phyloP scores from a whole-genome alignment of 805 yeast genomes.

The Saccharomycopsis sp. region DNA sequence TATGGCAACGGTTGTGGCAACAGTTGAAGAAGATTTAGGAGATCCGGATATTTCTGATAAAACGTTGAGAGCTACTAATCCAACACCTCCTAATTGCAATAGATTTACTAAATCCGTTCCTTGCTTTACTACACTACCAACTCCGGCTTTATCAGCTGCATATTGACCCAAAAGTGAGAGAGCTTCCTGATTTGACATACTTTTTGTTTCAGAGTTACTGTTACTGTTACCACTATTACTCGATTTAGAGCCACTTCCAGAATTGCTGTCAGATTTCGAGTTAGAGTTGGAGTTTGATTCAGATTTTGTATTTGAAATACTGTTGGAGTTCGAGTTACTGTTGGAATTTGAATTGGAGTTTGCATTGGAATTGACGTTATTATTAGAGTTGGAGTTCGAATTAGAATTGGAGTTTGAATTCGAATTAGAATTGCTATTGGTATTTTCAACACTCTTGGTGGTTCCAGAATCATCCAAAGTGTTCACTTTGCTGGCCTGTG shows the following conservation, averaged over 20 bases:
- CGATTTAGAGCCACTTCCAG: neutral
- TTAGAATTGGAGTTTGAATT: neutral
- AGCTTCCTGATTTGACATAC: slow-evolving; percentile 1
- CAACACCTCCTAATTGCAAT: slow-evolving; percentile 15
- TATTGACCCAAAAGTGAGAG: neutral
- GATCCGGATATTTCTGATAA: slow-evolving; percentile 12
- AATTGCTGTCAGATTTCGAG: neutral
- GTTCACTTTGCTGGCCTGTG: neutral
- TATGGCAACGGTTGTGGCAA: slow-evolving; percentile 16
- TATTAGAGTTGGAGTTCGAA: neutral
- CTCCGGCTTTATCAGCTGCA: slow-evolving; percentile 4
- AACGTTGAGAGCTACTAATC: slow-evolving; percentile 19
- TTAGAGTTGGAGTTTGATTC: neutral
- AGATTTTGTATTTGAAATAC: neutral
- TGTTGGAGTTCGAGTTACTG: neutral
- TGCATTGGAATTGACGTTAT: neutral
- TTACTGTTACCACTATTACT: neutral
- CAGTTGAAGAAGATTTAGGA: slow-evolving; percentile 5
- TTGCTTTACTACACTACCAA: neutral
- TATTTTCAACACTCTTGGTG: neutral
- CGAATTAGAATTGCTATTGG: neutral
- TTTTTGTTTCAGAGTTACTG: neutral
- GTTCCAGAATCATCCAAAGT: neutral
- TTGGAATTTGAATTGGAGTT: neutral
- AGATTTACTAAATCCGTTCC: neutral